Evolutionary conservation across 2,329 filamentous ascomycete genomes (phyloP).

Genomic region (Rachicladosporium sp.): DNA sequence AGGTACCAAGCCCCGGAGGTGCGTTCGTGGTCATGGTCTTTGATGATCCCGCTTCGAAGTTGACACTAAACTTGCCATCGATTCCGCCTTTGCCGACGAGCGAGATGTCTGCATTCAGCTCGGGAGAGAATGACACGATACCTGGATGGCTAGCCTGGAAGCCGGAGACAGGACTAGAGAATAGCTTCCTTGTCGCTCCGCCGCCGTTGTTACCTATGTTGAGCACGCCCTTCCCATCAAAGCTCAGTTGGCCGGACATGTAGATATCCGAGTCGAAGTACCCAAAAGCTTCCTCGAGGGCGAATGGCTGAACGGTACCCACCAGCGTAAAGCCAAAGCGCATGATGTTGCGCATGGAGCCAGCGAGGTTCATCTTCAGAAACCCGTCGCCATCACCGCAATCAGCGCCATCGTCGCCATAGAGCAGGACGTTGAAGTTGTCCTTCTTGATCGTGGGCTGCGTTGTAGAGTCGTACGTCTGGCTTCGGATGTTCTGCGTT

Average conservation of each 20-base stretch:
- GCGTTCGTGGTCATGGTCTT: neutral
- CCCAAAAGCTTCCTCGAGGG: no score
- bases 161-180: neutral
- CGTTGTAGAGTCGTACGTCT: neutral
- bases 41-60: neutral
- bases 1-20: neutral
- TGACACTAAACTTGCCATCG: no score
- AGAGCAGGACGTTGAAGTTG: no score
- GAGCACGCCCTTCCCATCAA: neutral
- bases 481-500: neutral
- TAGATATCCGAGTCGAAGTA: no score
- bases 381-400: neutral
- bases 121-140: no score
- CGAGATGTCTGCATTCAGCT: no score
- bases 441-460: neutral
- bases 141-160: neutral
- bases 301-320: neutral
- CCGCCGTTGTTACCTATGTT: neutral
- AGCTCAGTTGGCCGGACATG: neutral
- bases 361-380: neutral
- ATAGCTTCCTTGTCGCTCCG: neutral
- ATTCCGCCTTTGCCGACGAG: no score
- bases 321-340: neutral
- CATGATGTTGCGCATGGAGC: neutral
- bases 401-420: no score